These are phyloP conservation scores for Sonneratia caseolaris DNA, from an alignment of 345 rosid species.

Conservation along the genomic window DNA sequence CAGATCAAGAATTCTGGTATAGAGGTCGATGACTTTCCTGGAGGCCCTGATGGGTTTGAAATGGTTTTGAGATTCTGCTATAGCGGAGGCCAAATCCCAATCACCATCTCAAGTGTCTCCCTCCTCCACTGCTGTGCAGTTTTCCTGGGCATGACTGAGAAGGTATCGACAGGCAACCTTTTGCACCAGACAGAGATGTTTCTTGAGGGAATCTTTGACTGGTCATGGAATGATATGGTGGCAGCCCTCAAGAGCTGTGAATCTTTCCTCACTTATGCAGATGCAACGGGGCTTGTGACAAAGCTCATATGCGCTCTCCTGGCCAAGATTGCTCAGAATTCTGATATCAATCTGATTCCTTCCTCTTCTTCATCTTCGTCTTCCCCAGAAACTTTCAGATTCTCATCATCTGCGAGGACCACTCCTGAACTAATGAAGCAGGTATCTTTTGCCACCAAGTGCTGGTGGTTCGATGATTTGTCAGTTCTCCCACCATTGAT, in stretches of 20 bases:
- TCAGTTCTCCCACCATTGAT: constrained; percentile 35
- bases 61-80: constrained; percentile 60
- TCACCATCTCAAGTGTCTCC: constrained; percentile 43
- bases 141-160: constrained; percentile 61
- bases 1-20: constrained; percentile 29
- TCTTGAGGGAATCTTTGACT: constrained; percentile 45
- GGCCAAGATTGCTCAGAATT: constrained; percentile 52
- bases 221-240: constrained; percentile 58
- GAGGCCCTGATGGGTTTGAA: constrained; percentile 62
- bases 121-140: constrained; percentile 49
- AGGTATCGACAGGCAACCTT: constrained; percentile 37
- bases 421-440: constrained; percentile 22
- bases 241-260: constrained; percentile 48
- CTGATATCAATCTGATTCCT: constrained; percentile 26
- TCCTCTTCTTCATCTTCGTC: constrained; percentile 45
- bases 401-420: constrained; percentile 28
- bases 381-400: constrained; percentile 42
- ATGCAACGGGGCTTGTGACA: constrained; percentile 41
- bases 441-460: constrained; percentile 23
- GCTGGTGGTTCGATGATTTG: constrained; percentile 78
- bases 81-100: constrained; percentile 36
- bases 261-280: constrained; percentile 38
- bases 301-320: constrained; percentile 41
- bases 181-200: constrained; percentile 42
- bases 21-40: constrained; percentile 46